Evolutionary conservation across 2,329 filamentous ascomycete genomes (phyloP).

Genomic region (Fusarium beomiforme): DNA sequence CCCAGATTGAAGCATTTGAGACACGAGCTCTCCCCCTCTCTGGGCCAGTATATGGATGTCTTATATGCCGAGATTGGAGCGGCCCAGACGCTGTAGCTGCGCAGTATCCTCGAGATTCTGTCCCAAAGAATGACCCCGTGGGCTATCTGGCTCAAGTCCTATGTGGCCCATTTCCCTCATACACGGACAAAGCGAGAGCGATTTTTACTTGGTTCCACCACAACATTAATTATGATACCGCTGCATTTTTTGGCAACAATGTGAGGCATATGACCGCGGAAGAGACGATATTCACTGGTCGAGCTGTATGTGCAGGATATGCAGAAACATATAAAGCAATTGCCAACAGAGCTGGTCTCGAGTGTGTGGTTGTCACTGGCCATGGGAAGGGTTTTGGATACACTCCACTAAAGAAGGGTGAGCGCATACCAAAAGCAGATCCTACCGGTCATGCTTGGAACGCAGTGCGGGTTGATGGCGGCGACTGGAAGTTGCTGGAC

Average conservation of each 20-base stretch:
- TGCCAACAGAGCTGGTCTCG: conserved; percentile 80
- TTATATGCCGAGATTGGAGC: conserved; percentile 89
- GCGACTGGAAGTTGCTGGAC: conserved; percentile 91
- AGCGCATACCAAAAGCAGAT: conserved; percentile 71
- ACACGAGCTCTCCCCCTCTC: conserved; percentile 45
- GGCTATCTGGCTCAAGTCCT: conserved; percentile 81
- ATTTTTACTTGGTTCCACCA: conserved; percentile 97
- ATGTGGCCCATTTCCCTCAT: conserved; percentile 80
- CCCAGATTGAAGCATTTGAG: conserved; percentile 60
- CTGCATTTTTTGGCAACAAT: conserved; percentile 78
- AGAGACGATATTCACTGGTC: conserved; percentile 77
- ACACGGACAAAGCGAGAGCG: conserved; percentile 89
- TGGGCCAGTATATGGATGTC: conserved; percentile 61
- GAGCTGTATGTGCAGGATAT: conserved; percentile 93
- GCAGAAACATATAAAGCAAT: conserved; percentile 83
- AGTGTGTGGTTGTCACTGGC: conserved; percentile 78
- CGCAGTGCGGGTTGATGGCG: conserved; percentile 85
- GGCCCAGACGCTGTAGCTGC: conserved; percentile 81
- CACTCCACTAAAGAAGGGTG: conserved; percentile 67
- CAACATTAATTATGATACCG: conserved; percentile 87
- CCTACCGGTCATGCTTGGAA: conserved; percentile 88
- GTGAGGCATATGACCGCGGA: conserved; percentile 75
- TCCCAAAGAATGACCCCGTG: conserved; percentile 73
- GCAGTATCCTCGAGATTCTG: conserved; percentile 75
- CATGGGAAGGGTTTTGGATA: conserved; percentile 91